phyloP scores from a whole-genome alignment of 2,329 filamentous ascomycete genomes.

The Alternaria viburni region DNA sequence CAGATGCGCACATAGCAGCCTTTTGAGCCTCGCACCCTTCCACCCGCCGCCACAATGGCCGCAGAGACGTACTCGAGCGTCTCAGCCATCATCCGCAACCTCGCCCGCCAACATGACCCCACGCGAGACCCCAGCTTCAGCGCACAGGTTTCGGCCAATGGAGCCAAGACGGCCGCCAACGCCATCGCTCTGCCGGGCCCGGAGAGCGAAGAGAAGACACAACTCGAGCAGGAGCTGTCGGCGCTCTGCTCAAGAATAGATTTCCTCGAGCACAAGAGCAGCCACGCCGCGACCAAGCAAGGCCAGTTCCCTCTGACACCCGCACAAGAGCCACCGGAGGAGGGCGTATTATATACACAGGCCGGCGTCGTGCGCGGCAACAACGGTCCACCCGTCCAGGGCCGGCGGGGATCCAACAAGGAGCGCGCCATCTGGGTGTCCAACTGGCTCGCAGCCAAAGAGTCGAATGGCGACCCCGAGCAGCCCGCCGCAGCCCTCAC shows the following conservation, averaged over 20 bases:
- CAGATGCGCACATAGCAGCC: slow-evolving; percentile 46
- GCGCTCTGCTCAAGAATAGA: slow-evolving; percentile 80
- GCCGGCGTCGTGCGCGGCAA: slow-evolving; percentile 43
- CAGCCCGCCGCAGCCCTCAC: slow-evolving; percentile 65
- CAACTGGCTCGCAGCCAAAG: slow-evolving; percentile 62
- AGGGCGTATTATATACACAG: slow-evolving; percentile 60
- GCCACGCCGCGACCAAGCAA: slow-evolving; percentile 64
- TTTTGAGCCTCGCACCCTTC: slow-evolving; percentile 27
- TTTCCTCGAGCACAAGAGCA: slow-evolving; percentile 80
- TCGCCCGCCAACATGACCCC: slow-evolving; percentile 56
- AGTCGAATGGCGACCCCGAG: slow-evolving; percentile 56
- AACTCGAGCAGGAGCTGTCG: slow-evolving; percentile 81
- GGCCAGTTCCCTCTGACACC: slow-evolving; percentile 76
- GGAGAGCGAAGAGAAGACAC: slow-evolving; percentile 75
- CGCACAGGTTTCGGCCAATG: slow-evolving; percentile 49
- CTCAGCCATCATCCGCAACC: slow-evolving; percentile 54
- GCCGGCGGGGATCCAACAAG: slow-evolving; percentile 42
- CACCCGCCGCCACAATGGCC: slow-evolving; percentile 38
- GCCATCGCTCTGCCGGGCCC: slow-evolving; percentile 78
- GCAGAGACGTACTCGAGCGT: slow-evolving; percentile 47
- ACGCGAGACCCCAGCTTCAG: slow-evolving; percentile 52
- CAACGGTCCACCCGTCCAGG: slow-evolving; percentile 34
- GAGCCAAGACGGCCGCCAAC: slow-evolving; percentile 48
- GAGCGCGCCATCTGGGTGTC: slow-evolving; percentile 54
- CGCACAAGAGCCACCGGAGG: slow-evolving; percentile 66